Percentiles rank a stretch among this genome's conserved stretches.
These are phyloP conservation scores for Venturia nashicola DNA, from an alignment of 2,329 filamentous ascomycete species.

Conservation along the genomic window DNA sequence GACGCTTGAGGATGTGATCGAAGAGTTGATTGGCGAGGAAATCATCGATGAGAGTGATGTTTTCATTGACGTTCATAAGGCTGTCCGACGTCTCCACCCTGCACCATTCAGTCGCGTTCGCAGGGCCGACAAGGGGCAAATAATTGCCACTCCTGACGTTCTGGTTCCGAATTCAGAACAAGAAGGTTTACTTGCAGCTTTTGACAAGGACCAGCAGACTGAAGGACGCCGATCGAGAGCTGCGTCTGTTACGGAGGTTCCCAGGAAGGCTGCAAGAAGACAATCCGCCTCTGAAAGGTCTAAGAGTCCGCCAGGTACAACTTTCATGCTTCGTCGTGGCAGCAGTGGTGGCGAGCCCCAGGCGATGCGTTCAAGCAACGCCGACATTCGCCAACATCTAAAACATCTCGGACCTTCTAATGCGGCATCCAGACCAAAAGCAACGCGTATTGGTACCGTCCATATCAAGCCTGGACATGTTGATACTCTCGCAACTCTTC, in stretches of 20 bases:
- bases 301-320: conserved; percentile 21
- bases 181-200: conserved; percentile 5
- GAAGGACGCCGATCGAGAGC: not conserved
- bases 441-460: conserved; percentile 49
- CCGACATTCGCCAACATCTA: conserved; percentile 46
- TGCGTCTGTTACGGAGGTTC: not conserved
- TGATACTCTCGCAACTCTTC: not conserved
- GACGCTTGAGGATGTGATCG: conserved; percentile 94
- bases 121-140: conserved; percentile 26
- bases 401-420: conserved; percentile 55
- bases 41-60: conserved; percentile 99
- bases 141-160: conserved; percentile 34
- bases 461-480: conserved; percentile 50
- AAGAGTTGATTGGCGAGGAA: conserved; percentile 98
- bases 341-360: conserved; percentile 15
- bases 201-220: conserved; percentile 11
- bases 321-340: conserved; percentile 27
- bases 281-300: conserved; percentile 10
- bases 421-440: conserved; percentile 44
- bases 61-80: conserved; percentile 96
- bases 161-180: conserved; percentile 13
- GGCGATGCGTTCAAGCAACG: conserved; percentile 37
- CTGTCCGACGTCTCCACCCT: conserved; percentile 76
- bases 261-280: not conserved
- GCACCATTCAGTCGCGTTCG: conserved; percentile 66